Evolutionary conservation across 179 eudicot genomes (phyloP), one percentile per base, ranked within the genome.

Genomic region (Kewa caespitosa): DNA sequence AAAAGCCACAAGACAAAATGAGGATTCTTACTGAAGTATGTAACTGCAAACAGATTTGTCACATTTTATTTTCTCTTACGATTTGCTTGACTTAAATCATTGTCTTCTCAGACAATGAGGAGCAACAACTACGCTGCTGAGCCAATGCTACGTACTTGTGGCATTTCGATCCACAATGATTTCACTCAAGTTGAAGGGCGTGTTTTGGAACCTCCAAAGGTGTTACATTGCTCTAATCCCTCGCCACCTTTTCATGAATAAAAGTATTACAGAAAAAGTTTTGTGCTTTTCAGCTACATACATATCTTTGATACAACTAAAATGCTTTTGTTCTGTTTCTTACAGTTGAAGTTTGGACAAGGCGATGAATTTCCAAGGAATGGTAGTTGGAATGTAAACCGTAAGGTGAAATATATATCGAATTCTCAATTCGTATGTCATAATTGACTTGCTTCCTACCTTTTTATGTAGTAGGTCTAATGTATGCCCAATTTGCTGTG

Each of bases 171-270:
- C 9, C 13, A 27, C 20, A 61, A 23, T 7, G 75, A 59, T 27
- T 62, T 73, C 33, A 73, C 55, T 41, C 57, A 42, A 41, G 38
- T 73, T 41, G 69, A 73, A 59, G 76, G 67, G 13, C 76, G 69
- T 41, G 76, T 73, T 41, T 59, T 73, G 38, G 13, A 28, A 38
- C 57, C 76, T 39, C 76, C 76, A 0, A 30, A 60, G 76, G 76
- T 73, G 31, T 39, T 64, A 4, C 22, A 3, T 33, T 64, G 30
- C 25, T 6, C 62, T 28, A n/a, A 11, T 13, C 62, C 62, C 62
- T 13, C n/a, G 9, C 20, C 3, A 23, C 6, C 4, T 55, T 55
- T 55, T 1, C 11, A 9, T 55, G 27, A 6, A 18, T n/a, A n/a
- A n/a, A n/a, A n/a, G n/a, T n/a, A n/a, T n/a, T n/a, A n/a, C n/a